Base-by-base conservation (phyloP, 129 eudicot genomes). In the Gnaphalium uliginosum region DNA sequence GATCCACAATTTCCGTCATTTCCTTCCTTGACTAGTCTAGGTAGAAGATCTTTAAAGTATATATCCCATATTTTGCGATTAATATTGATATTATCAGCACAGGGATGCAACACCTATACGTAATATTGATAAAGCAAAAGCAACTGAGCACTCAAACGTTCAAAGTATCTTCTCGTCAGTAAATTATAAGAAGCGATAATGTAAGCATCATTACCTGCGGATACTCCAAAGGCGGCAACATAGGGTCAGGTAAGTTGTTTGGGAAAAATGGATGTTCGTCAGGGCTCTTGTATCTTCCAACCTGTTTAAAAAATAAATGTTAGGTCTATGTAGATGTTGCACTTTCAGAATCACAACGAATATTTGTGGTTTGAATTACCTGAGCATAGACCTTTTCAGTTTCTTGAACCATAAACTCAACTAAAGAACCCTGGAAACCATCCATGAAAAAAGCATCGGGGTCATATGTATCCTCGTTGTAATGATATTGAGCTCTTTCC, bases 191-290 rank as follows among this genome's bases (percentile, higher is more conserved):
- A 75, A 65, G 13, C 39, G 6, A 24, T 39, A n/a, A 26, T 21
- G 30, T 4, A 39, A 58, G 39, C 58, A 9, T 58, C 48, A 65
- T 81, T 82, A 94, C 98, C 88, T 76, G 91, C 6, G 98, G 98
- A 78, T 87, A 94, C 61, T 89, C 81, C 71, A 89, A 72, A 77
- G 93, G 93, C 8, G 98, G 97, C 79, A 87, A 75, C 86, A 94
- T 15, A 5, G 98, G 87, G 18, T 84, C 84, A 6, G 91, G 97
- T 56, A 94, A 83, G 65, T 80, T 88, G n/a, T 84, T 73, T 23
- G 96, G 89, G 77, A 94, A 94, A 87, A 90, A 94, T 35, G 97
- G 92, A 81, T 94, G 97, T 78, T 94, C 98, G 24, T 94, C 98
- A 0, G 98, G 98, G 77, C 92, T 85, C 69, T 83, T 85, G 81